phyloP scores from a whole-genome alignment of 345 rosid genomes.

The Heritiera littoralis region DNA sequence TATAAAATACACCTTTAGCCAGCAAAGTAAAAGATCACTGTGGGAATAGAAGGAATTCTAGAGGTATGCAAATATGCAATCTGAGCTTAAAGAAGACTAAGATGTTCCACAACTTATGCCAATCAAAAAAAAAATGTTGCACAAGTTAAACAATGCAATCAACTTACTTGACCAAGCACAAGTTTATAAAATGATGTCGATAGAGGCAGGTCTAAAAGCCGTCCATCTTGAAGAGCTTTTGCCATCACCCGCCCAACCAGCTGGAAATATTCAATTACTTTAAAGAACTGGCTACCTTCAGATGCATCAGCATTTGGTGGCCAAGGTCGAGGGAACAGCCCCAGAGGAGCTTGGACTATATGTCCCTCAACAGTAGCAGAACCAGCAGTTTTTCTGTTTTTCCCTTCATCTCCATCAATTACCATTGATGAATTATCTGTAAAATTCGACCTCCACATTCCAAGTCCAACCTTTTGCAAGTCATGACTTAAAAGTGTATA shows the following conservation, averaged over 20 bases:
- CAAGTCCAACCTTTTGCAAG: constrained; percentile 76
- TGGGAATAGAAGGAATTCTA: neutral
- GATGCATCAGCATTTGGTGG: constrained; percentile 68
- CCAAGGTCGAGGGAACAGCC: constrained; percentile 96
- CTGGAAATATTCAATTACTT: constrained; percentile 80
- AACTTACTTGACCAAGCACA: constrained; percentile 84
- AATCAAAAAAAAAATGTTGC: neutral
- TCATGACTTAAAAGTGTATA: constrained; percentile 96
- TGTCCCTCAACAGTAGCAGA: constrained; percentile 46
- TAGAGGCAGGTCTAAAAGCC: constrained; percentile 86
- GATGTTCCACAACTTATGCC: neutral
- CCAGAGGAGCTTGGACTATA: constrained; percentile 75
- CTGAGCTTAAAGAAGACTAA: neutral
- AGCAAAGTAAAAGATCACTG: constrained; percentile 11
- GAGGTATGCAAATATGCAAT: neutral
- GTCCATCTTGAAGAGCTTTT: constrained; percentile 99
- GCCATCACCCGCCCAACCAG: constrained; percentile 97
- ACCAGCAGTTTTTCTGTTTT: constrained; percentile 41
- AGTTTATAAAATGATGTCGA: constrained; percentile 86
- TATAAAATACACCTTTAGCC: constrained; percentile 2
- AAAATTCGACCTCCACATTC: constrained; percentile 90
- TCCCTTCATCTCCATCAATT: constrained; percentile 56
- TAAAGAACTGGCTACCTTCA: constrained; percentile 71
- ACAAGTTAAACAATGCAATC: neutral
- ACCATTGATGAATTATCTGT: constrained; percentile 53